Evolutionary conservation across 139 green algal genomes (phyloP), one percentile per base, ranked within the genome.

Genomic region (Ettlia oleoabundans): DNA sequence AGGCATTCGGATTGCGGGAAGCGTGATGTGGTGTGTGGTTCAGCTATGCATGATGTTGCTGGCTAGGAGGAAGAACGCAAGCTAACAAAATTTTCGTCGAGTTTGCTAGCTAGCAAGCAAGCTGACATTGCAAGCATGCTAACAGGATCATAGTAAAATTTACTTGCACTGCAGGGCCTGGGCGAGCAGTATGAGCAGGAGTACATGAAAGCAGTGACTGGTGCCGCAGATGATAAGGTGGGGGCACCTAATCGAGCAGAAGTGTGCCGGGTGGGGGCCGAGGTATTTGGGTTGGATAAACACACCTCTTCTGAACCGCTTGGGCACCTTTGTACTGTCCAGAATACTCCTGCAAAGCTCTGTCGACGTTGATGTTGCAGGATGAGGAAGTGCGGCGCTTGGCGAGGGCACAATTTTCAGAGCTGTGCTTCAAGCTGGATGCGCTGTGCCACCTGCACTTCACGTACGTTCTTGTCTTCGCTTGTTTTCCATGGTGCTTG

Each of bases 401-500:
- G 80, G 91, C 91, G 1, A 71, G 80, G 2, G 65, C 78, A 15
- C 90, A 98, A 82, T 95, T 98, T 84, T 91, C 92, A 70, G 86
- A 85, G 52, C 88, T 99, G 22, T 94, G 87, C 10, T 82, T 53
- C 41, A 95, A 96, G 86, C 93, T 99, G 73, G 96, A 99, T 71
- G 92, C 95, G 4, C 91, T 99, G 64, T 89, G 86, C 4, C 94
- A 97, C 89, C 96, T 97, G 88, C 88, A 96, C 79, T 99, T 93
- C 67, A 81, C 58, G 75, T 81, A 37, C 58, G 75, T 8, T 18
- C 38, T 30, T n/a, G 9, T 15, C 3, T 9, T 33, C 22, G 22
- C 30, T 19, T 71, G 64, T 2, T 19, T 21, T 51, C 9, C 64
- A 10, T 15, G 13, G 21, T 5, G 18, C 55, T 65, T 15, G 18